Base-by-base conservation (phyloP, 2,329 filamentous ascomycete genomes). In the Exophiala mesophila region DNA sequence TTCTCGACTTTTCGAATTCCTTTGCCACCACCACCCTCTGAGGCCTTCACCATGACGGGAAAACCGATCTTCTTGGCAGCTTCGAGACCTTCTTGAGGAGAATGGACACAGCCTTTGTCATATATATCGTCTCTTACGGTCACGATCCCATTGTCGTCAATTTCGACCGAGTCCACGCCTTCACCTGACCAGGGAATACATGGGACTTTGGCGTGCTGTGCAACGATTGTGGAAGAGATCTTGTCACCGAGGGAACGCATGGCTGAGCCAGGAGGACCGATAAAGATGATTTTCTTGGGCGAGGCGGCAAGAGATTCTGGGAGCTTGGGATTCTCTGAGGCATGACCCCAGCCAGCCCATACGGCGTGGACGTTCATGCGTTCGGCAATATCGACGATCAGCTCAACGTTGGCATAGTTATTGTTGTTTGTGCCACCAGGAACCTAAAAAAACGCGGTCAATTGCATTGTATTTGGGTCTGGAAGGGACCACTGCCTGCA, bases 1-100 rank as follows among this genome's bases (percentile, higher is more conserved):
- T 74, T 74, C 49, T 87, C 75, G 55, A 92, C 92, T 72, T 97
- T 96, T 64, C 94, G 88, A 63, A 98, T 98, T 77, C 92, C 92
- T 75, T 98, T 98, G 64, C 92, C 92, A 71, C 92, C 92, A 72
- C 92, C 92, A 71, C 92, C 92, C 73, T 98, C 92, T 2, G 92
- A 97, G n/a, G 92, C 92, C 76, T 98, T 98, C 66, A 98, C 88
- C 92, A 98, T 98, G 73, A 98, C 85, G 12, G 92, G 92, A 73
- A 98, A 98, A 55, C 92, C 92, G 64, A 98, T 98, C 61, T 87
- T 77, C 64, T 78, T 81, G 46, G 92, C 92, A 61, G 85, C 88
- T 60, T 78, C 71, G 37, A 98, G 77, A 69, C 90, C 92, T 69
- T 98, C 88, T 67, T 95, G 73, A 67, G 88, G 88, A 16, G 85